Base-by-base conservation (phyloP, 805 yeast species). In the Starmerella tilneyi region DNA sequence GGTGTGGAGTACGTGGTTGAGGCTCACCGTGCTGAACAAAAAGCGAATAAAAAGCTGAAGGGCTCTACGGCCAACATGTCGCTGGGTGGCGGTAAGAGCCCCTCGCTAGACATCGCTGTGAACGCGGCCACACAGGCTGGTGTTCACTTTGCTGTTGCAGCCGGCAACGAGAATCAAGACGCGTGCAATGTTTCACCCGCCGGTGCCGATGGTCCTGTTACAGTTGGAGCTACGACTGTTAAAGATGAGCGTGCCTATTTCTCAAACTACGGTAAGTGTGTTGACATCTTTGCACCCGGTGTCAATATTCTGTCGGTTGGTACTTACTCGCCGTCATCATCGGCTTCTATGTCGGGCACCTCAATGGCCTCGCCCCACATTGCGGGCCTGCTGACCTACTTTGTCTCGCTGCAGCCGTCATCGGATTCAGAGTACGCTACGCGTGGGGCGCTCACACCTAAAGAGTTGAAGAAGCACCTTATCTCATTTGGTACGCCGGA, bases 331-430 rank as follows among this genome's bases (percentile, higher is more conserved):
- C 57, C 60, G 39, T 52, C 55, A 22, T 50, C 61, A 13, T 56
- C 63, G 44, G 63, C 58, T n/a, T 37, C 51, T 41, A 61, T 64
- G 66, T 59, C 94, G 30, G 98, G 98, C 67, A 89, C 96, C 9
- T 89, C 97, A 13, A 89, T 89, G 98, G 96, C 97, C 19, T 82
- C 96, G 30, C 97, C 98, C 37, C 96, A 86, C 61, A 88, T 88
- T 56, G 80, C 86, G 49, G 98, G 98, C 56, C 72, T 89, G 63
- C 76, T 86, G 59, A 75, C 95, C 8, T 89, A 89, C 73, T 89
- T 76, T 68, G 70, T 88, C 62, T 81, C 94, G 6, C 74, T 86
- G 64, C 84, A 82, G 67, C 94, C 95, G 54, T 81, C 74, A 31
- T 42, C 49, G 30, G 66, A 62, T 49, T 74, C 79, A 20, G 77